These are phyloP conservation scores for Vanilla planifolia DNA, from an alignment of 106 monocot genomes.

Conservation along the genomic window DNA sequence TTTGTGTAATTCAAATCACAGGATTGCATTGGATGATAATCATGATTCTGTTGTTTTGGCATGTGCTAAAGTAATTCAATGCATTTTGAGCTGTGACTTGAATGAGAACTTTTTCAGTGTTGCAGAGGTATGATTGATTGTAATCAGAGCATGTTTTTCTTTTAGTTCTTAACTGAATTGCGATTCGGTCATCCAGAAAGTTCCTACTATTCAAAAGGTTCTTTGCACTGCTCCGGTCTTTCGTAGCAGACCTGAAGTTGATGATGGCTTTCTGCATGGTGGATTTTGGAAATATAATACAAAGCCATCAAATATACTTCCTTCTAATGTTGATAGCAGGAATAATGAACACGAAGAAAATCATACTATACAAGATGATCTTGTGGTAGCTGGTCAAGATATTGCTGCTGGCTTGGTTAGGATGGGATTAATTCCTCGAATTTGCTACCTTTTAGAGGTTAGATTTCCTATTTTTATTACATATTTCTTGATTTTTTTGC, in stretches of 20 bases:
- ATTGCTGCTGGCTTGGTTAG: slow-evolving; percentile 84
- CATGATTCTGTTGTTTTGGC: slow-evolving; percentile 92
- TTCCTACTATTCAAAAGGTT: slow-evolving; percentile 29
- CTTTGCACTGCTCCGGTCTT: slow-evolving; percentile 82
- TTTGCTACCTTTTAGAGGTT: slow-evolving; percentile 95
- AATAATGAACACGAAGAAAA: slow-evolving; percentile 51
- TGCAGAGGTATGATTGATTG: slow-evolving; percentile 48
- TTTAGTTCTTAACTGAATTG: not conserved
- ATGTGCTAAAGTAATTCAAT: slow-evolving; percentile 66
- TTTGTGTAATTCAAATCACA: slow-evolving; percentile 20
- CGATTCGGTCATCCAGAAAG: slow-evolving; percentile 43
- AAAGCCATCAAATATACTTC: slow-evolving; percentile 77
- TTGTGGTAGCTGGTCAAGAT: slow-evolving; percentile 88
- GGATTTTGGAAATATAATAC: slow-evolving; percentile 98
- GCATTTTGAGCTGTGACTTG: slow-evolving; percentile 63
- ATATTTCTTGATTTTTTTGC: too few species aligned
- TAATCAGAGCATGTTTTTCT: not conserved
- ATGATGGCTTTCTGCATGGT: slow-evolving; percentile 77
- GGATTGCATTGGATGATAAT: slow-evolving; percentile 96
- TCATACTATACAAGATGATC: slow-evolving; percentile 79
- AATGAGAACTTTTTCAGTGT: slow-evolving; percentile 72
- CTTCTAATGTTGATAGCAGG: slow-evolving; percentile 24
- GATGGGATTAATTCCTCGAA: slow-evolving; percentile 92
- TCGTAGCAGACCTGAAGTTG: slow-evolving; percentile 63
- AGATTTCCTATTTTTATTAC: slow-evolving; percentile 3